These are phyloP conservation scores for Acer campestre DNA, from an alignment of 345 rosid species.

Conservation along the genomic window DNA sequence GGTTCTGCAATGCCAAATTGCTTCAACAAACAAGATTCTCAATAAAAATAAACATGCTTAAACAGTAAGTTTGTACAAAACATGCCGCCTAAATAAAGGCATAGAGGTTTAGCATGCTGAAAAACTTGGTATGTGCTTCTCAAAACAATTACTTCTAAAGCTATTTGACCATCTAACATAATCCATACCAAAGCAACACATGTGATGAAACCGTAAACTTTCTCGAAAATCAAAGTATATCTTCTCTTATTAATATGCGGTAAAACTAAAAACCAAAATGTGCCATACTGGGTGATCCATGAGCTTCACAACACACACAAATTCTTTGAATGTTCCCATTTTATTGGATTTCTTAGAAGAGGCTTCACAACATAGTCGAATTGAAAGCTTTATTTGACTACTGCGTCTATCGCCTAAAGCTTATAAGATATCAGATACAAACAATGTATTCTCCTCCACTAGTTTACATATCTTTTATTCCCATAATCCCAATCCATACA, in stretches of 20 bases:
- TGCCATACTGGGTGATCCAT: not conserved
- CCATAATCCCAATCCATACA: not conserved
- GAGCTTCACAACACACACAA: not conserved
- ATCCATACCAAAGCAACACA: not conserved
- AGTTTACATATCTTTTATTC: not conserved
- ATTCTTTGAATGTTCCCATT: not conserved
- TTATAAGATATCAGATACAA: not conserved
- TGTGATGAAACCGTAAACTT: not conserved
- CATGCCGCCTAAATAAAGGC: not conserved
- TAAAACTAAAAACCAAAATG: not conserved
- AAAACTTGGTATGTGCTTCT: not conserved
- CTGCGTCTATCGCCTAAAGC: not conserved
- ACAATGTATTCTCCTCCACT: not conserved
- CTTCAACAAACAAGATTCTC: slow-evolving; percentile 8
- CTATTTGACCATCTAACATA: slow-evolving; percentile 7
- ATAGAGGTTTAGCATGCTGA: not conserved
- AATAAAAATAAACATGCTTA: not conserved
- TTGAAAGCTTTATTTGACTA: not conserved
- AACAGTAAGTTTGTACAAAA: not conserved
- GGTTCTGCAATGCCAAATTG: slow-evolving; percentile 13
- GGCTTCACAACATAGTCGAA: not conserved
- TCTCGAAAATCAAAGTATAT: not conserved
- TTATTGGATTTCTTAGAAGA: not conserved
- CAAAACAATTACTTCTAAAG: not conserved
- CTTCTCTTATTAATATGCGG: not conserved